Conservation (phyloP, 768 basidiomycete species). For the Russula compacta region DNA sequence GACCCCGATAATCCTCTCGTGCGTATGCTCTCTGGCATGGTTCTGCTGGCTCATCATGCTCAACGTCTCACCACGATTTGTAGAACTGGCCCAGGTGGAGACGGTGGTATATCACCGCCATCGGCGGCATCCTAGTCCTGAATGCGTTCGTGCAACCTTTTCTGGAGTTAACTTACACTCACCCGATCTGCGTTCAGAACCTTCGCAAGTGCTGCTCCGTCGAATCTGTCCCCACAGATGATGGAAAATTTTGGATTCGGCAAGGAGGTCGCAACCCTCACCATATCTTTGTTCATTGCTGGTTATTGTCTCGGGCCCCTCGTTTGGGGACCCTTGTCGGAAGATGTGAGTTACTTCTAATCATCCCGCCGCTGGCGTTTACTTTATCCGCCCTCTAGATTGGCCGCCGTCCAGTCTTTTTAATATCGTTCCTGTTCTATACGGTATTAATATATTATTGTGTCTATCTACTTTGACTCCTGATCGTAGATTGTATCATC, state of each 20-base stretch:
- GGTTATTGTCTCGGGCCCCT: slow-evolving; percentile 45
- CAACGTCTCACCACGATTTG: not conserved
- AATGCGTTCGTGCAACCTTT: slow-evolving; percentile 36
- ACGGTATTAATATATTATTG: slow-evolving; percentile 27
- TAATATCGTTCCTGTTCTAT: slow-evolving; percentile 49
- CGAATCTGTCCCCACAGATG: slow-evolving; percentile 38
- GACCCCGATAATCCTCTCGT: slow-evolving; percentile 15
- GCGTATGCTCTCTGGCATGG: not conserved
- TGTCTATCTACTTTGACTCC: not conserved
- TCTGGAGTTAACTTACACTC: not conserved
- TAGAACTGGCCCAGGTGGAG: slow-evolving; percentile 42
- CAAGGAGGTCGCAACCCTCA: slow-evolving; percentile 42
- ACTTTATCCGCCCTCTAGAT: slow-evolving; percentile 6
- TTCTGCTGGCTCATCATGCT: not conserved
- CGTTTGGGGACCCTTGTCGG: slow-evolving; percentile 24
- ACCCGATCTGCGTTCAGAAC: slow-evolving; percentile 32
- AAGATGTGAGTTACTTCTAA: slow-evolving; percentile 25
- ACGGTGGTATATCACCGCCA: slow-evolving; percentile 45
- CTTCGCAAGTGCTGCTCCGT: slow-evolving; percentile 53
- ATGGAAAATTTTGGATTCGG: slow-evolving; percentile 41
- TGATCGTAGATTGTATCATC: not conserved
- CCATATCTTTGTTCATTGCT: slow-evolving; percentile 54
- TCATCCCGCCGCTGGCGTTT: not conserved
- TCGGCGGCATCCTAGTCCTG: slow-evolving; percentile 42
- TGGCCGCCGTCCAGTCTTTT: slow-evolving; percentile 52